These are phyloP conservation scores for Dillenia turbinata DNA, from an alignment of 164 flowering plant species.

Conservation along the genomic window DNA sequence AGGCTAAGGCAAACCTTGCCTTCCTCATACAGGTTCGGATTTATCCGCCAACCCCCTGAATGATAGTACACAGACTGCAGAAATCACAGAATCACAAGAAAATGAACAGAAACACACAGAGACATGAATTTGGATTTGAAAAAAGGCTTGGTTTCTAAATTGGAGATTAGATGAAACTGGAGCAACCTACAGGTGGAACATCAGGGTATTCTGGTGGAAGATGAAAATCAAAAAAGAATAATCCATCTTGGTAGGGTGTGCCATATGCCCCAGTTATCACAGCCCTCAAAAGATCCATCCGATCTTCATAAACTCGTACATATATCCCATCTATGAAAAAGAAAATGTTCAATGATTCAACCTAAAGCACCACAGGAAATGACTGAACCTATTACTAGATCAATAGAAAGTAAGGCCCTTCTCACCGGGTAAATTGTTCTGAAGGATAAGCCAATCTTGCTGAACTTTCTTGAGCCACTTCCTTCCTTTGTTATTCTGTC, in stretches of 20 bases:
- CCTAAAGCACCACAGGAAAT: background rate
- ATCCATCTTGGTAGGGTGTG: slow-evolving; percentile 99
- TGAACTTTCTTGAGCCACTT: slow-evolving; percentile 95
- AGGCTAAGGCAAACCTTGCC: slow-evolving; percentile 99
- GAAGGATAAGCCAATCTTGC: slow-evolving; percentile 96
- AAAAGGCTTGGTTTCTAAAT: background rate
- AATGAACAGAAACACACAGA: background rate
- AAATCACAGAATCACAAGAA: slow-evolving; percentile 13
- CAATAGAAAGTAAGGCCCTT: background rate
- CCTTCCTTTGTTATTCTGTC: slow-evolving; percentile 69
- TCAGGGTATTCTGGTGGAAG: slow-evolving; percentile 95
- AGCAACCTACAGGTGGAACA: slow-evolving; percentile 78
- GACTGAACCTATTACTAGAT: too few relatives aligned
- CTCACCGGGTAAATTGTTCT: slow-evolving; percentile 88
- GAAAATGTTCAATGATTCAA: slow-evolving; percentile 3
- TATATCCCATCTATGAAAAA: slow-evolving; percentile 65
- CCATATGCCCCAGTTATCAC: slow-evolving; percentile 96
- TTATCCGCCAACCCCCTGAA: slow-evolving; percentile 98
- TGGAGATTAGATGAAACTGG: too few relatives aligned
- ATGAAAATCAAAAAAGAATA: slow-evolving; percentile 95
- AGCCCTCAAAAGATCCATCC: slow-evolving; percentile 97
- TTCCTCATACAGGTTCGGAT: slow-evolving; percentile 96
- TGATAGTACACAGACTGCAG: slow-evolving; percentile 96
- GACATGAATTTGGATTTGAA: background rate
- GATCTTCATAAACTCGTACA: slow-evolving; percentile 92